These are phyloP conservation scores for Gremmenia infestans DNA, from an alignment of 2,329 filamentous ascomycete genomes.

Conservation along the genomic window DNA sequence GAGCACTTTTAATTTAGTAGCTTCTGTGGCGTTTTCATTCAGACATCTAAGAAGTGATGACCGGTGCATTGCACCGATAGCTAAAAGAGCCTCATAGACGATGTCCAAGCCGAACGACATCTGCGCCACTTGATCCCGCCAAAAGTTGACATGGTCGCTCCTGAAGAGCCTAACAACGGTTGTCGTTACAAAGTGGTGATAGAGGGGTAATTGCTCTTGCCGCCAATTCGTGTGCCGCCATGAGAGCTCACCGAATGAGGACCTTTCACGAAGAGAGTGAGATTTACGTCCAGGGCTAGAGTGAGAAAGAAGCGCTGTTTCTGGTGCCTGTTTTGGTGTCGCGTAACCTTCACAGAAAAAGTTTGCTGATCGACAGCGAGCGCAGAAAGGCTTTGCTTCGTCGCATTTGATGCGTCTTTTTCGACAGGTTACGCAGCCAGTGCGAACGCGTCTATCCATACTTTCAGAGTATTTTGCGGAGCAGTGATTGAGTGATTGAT, in stretches of 20 bases:
- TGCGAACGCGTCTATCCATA: constrained; percentile 12
- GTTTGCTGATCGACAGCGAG: constrained; percentile 17
- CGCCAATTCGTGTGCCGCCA: constrained; percentile 17
- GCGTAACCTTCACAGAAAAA: constrained; percentile 18
- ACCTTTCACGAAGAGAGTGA: background rate
- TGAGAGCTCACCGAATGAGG: constrained; percentile 7
- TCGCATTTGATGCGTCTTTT: constrained; percentile 22
- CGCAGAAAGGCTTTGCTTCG: constrained; percentile 17
- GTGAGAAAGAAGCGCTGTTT: background rate
- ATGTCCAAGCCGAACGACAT: constrained; percentile 19
- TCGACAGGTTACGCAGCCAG: constrained; percentile 21
- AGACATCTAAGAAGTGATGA: constrained; percentile 15
- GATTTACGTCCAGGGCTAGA: background rate
- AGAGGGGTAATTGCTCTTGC: constrained; percentile 19
- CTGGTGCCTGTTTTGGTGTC: constrained; percentile 2
- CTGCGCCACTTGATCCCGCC: constrained; percentile 22
- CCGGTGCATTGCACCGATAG: constrained; percentile 19
- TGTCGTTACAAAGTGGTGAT: constrained; percentile 24
- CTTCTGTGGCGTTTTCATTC: constrained; percentile 5
- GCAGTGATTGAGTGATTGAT: too few relatives aligned
- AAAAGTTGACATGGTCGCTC: constrained; percentile 18
- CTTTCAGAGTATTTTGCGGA: background rate
- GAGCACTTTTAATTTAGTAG: constrained; percentile 12
- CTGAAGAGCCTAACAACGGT: constrained; percentile 17
- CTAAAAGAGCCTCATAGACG: constrained; percentile 20